Evolutionary conservation across 1,284 basidiomycete genomes (phyloP).

Genomic region (Takashimella tepidaria): DNA sequence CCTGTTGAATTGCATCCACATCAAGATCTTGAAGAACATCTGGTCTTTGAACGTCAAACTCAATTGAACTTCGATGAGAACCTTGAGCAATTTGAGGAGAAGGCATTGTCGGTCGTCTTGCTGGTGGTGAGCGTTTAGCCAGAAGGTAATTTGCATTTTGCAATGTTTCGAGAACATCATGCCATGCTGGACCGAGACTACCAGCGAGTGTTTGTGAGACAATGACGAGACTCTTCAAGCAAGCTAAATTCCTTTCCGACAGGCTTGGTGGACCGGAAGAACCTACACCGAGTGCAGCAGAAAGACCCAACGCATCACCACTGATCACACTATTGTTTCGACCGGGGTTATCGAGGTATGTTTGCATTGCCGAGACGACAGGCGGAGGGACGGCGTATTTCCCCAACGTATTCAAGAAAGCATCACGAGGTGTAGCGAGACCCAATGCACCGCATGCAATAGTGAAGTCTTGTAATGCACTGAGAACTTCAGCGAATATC

Average conservation of each 20-base stretch:
- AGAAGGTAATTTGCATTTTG: slow-evolving; percentile 92
- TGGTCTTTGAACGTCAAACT: slow-evolving; percentile 14
- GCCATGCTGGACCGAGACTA: slow-evolving; percentile 82
- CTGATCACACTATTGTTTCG: slow-evolving; percentile 53
- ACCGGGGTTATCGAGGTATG: slow-evolving; percentile 54
- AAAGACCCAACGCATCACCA: slow-evolving; percentile 65
- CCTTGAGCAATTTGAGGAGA: not conserved
- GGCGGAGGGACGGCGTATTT: slow-evolving; percentile 82
- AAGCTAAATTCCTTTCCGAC: slow-evolving; percentile 83
- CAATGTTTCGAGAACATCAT: slow-evolving; percentile 77
- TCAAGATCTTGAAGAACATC: slow-evolving; percentile 59
- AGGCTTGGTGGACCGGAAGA: slow-evolving; percentile 60
- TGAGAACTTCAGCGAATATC: slow-evolving; percentile 64
- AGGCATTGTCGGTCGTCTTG: not conserved
- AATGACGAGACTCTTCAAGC: slow-evolving; percentile 73
- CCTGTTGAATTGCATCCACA: slow-evolving; percentile 61
- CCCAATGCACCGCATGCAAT: slow-evolving; percentile 84
- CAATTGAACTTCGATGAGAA: slow-evolving; percentile 8
- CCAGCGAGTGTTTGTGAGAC: slow-evolving; percentile 78
- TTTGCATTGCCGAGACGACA: slow-evolving; percentile 76
- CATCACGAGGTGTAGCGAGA: slow-evolving; percentile 81
- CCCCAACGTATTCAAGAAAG: slow-evolving; percentile 79
- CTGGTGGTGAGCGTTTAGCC: slow-evolving; percentile 18
- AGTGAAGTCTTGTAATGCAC: slow-evolving; percentile 75
- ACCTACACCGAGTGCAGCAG: slow-evolving; percentile 29